Percentiles rank a stretch among this genome's conserved stretches.
phyloP scores from a whole-genome alignment of 225 moss, liverwort and hornwort genomes.

The Sphagnum contortum region DNA sequence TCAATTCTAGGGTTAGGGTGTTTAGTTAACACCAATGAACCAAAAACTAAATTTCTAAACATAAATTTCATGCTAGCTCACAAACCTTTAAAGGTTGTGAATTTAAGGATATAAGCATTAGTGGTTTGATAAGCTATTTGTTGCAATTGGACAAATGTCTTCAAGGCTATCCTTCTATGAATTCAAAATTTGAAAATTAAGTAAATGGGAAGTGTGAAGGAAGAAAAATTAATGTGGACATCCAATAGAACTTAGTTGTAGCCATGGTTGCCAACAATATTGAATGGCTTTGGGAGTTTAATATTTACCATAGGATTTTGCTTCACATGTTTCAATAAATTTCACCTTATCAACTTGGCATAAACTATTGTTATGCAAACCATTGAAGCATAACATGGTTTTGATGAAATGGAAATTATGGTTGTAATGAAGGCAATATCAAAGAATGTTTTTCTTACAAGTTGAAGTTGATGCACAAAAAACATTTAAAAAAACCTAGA shows the following conservation, averaged over 20 bases:
- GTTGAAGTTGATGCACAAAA: conserved; percentile 46
- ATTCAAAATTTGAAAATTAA: conserved; percentile 29
- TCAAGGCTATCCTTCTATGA: conserved; percentile 13
- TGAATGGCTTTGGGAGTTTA: conserved; percentile 32
- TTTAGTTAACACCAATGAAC: conserved; percentile 2
- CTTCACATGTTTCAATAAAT: conserved; percentile 20
- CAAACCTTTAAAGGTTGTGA: conserved; percentile 7
- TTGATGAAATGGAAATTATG: conserved; percentile 16
- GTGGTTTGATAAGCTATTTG: conserved; percentile 33
- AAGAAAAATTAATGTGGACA: neutral
- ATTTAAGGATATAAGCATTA: neutral
- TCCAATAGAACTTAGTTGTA: neutral
- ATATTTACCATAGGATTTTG: conserved; percentile 42
- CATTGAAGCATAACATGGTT: conserved; percentile 19
- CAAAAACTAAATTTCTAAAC: neutral
- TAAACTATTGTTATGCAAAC: conserved; percentile 34
- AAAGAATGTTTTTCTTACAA: conserved; percentile 24
- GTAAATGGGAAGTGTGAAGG: conserved; percentile 8
- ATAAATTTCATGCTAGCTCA: neutral
- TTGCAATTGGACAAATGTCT: conserved; percentile 55
- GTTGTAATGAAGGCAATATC: conserved; percentile 34
- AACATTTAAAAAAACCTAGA: conserved; percentile 44
- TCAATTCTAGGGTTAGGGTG: conserved; percentile 75
- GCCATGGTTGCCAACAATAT: conserved; percentile 5
- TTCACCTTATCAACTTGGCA: conserved; percentile 21